Conservation (phyloP, 164 flowering plant species). For the Dillenia turbinata region DNA sequence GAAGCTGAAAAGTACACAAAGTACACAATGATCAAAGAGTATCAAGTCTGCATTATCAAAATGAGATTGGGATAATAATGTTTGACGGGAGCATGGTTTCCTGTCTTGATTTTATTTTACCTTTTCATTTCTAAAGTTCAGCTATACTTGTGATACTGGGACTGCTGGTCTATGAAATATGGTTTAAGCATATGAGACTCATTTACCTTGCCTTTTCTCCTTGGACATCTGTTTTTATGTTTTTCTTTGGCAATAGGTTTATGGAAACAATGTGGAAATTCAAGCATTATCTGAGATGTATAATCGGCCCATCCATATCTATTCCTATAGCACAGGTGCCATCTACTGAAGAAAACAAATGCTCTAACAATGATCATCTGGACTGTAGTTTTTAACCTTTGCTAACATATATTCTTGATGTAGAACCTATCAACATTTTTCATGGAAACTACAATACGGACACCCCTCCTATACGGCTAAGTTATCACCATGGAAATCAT, state of each 20-base stretch:
- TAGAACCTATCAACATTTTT: slow-evolving; percentile 96
- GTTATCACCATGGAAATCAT: slow-evolving; percentile 97
- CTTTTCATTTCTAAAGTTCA: too few relatives aligned
- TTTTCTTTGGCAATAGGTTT: slow-evolving; percentile 50
- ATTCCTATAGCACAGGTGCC: slow-evolving; percentile 88
- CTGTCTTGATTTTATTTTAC: too few relatives aligned
- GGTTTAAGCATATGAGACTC: background rate
- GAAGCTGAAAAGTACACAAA: too few relatives aligned
- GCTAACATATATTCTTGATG: slow-evolving; percentile 9
- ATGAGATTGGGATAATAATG: too few relatives aligned
- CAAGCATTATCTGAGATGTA: slow-evolving; percentile 96
- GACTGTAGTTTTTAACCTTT: background rate
- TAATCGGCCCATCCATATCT: slow-evolving; percentile 94
- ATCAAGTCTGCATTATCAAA: too few relatives aligned
- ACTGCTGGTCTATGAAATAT: too few relatives aligned
- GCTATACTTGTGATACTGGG: too few relatives aligned
- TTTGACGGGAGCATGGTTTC: too few relatives aligned
- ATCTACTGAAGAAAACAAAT: slow-evolving; percentile 2
- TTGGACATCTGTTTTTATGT: background rate
- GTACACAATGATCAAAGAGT: too few relatives aligned
- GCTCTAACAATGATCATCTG: background rate
- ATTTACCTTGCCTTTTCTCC: background rate
- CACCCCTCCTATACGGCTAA: slow-evolving; percentile 80
- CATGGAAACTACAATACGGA: slow-evolving; percentile 92
- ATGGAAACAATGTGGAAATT: slow-evolving; percentile 96